Evolutionary conservation across 2,329 filamentous ascomycete species (phyloP).

Genomic region (Colletotrichum coccodes): DNA sequence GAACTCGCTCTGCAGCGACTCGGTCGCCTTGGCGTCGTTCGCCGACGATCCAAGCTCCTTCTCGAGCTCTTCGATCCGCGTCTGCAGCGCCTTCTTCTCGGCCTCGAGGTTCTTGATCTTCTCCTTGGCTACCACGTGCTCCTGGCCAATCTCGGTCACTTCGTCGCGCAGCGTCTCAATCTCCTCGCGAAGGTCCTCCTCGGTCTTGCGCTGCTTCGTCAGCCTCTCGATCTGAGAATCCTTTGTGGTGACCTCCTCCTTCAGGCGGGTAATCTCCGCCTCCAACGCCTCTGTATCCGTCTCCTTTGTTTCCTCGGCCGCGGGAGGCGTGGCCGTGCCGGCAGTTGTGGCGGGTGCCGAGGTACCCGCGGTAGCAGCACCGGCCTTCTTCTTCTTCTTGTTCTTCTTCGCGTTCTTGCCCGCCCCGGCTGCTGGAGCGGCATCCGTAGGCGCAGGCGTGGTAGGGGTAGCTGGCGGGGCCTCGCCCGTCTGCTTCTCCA

Average conservation of each 20-base stretch:
- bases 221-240: conserved; percentile 79
- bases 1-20: conserved; percentile 71
- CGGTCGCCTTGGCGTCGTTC: conserved; percentile 54
- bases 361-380: conserved; percentile 50
- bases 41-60: conserved; percentile 67
- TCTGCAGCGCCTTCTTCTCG: conserved; percentile 74
- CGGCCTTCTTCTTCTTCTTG: conserved; percentile 88
- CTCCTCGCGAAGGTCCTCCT: conserved; percentile 85
- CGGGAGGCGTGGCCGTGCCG: conserved; percentile 46
- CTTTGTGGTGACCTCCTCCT: conserved; percentile 69
- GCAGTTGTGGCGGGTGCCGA: conserved; percentile 35
- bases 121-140: conserved; percentile 86
- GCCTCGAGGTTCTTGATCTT: conserved; percentile 75
- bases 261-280: conserved; percentile 60
- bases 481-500: conserved; percentile 35
- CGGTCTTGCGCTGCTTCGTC: conserved; percentile 75
- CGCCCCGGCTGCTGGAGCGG: conserved; percentile 36
- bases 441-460: conserved; percentile 34
- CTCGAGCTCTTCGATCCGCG: conserved; percentile 75
- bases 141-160: conserved; percentile 80
- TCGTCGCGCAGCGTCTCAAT: conserved; percentile 86
- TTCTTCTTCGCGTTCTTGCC: conserved; percentile 61
- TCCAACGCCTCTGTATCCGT: conserved; percentile 52
- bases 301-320: conserved; percentile 35
- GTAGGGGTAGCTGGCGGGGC: conserved; percentile 34